A percentile compares a stretch with the other conserved stretches of the same genome.
Conservation (phyloP, 306 rosid species). For the Quercus mongolica region DNA sequence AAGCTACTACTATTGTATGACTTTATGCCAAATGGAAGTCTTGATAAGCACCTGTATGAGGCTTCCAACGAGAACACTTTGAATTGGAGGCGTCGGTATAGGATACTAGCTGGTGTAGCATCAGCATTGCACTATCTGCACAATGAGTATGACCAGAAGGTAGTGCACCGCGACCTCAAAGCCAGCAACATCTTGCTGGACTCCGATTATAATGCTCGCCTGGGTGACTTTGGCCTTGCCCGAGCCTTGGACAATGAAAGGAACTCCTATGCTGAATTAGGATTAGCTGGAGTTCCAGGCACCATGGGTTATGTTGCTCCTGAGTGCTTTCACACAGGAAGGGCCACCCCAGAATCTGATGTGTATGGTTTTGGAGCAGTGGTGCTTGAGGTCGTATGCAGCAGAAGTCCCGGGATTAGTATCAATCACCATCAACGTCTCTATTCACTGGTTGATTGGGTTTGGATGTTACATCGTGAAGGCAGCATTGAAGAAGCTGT, state of each 20-base stretch:
- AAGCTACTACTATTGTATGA: constrained; percentile 55
- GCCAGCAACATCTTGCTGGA: constrained; percentile 47
- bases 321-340: constrained; percentile 56
- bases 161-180: constrained; percentile 47
- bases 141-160: constrained; percentile 46
- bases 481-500: constrained; percentile 34
- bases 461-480: constrained; percentile 46
- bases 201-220: constrained; percentile 41
- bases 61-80: constrained; percentile 17
- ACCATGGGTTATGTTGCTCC: constrained; percentile 61
- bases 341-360: constrained; percentile 48
- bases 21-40: constrained; percentile 51
- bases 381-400: constrained; percentile 47
- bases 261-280: constrained; percentile 49
- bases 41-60: constrained; percentile 39
- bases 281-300: constrained; percentile 35
- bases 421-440: constrained; percentile 12
- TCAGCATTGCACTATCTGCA: constrained; percentile 52
- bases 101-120: constrained; percentile 45
- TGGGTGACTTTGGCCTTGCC: constrained; percentile 61
- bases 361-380: constrained; percentile 54
- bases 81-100: constrained; percentile 35
- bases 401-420: constrained; percentile 28
- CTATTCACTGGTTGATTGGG: constrained; percentile 47
- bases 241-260: constrained; percentile 45